Conservation (phyloP, 2,329 filamentous ascomycete genomes). For the Samsoniella hepiali region DNA sequence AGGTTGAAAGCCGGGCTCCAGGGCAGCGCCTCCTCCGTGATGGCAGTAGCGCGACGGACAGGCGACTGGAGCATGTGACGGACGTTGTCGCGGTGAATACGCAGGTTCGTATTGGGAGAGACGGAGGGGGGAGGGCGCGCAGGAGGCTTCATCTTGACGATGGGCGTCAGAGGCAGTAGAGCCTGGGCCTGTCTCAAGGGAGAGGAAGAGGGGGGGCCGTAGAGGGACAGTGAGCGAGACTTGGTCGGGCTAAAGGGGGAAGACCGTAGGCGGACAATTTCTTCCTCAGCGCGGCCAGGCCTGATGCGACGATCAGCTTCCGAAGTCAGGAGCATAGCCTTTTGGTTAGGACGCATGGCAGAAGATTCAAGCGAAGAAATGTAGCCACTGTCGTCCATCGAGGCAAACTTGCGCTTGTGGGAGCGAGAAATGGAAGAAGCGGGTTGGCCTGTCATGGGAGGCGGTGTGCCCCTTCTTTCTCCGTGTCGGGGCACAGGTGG, state of each 20-base stretch:
- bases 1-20: conserved; percentile 68
- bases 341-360: conserved; percentile 65
- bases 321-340: conserved; percentile 65
- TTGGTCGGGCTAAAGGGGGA: conserved; percentile 90
- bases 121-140: conserved; percentile 63
- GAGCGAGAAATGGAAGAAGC: conserved; percentile 63
- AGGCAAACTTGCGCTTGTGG: conserved; percentile 72
- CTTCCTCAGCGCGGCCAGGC: conserved; percentile 88
- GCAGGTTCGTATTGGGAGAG: conserved; percentile 89
- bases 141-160: conserved; percentile 72
- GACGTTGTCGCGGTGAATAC: conserved; percentile 81
- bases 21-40: conserved; percentile 45
- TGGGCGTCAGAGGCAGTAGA: conserved; percentile 76
- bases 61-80: conserved; percentile 79
- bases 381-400: conserved; percentile 91
- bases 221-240: conserved; percentile 51
- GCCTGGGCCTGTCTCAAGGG: conserved; percentile 61
- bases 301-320: conserved; percentile 81
- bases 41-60: conserved; percentile 44
- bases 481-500: conserved; percentile 69
- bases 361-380: conserved; percentile 96
- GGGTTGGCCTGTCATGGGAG: conserved; percentile 60
- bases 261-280: conserved; percentile 89
- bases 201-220: conserved; percentile 61
- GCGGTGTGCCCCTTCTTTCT: conserved; percentile 70